Conservation (phyloP, 192 early-diverging fungal species). For the Coemansia sp. region DNA sequence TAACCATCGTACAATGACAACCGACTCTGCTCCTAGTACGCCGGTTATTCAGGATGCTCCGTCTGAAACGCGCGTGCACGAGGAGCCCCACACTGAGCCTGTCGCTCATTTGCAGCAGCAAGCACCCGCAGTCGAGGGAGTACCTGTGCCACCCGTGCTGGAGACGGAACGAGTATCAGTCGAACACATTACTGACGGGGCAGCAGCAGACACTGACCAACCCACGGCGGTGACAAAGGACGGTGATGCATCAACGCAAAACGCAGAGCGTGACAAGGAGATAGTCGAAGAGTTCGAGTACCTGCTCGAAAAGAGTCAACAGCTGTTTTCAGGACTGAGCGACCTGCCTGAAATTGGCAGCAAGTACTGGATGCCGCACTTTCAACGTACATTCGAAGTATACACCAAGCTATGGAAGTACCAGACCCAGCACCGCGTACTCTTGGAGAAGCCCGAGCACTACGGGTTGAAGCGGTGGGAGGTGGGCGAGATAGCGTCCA, state of each 20-base stretch:
- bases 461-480: conserved; percentile 97
- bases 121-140: background rate
- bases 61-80: background rate
- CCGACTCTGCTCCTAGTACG: background rate
- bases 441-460: conserved; percentile 84
- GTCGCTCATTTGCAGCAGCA: background rate
- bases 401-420: conserved; percentile 98
- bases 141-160: background rate
- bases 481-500: conserved; percentile 97
- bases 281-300: conserved; percentile 89
- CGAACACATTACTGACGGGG: background rate
- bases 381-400: conserved; percentile 97
- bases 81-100: background rate
- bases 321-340: conserved; percentile 87
- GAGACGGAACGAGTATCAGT: background rate
- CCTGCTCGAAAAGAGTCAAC: conserved; percentile 95
- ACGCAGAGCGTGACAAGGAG: conserved; percentile 52
- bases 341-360: conserved; percentile 56
- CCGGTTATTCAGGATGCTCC: background rate
- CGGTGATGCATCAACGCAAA: conserved; percentile 14
- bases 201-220: background rate
- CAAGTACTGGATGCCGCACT: conserved; percentile 80
- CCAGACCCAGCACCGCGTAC: conserved; percentile 83
- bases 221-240: conserved; percentile 13
- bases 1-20: conserved; percentile 6